Evolutionary conservation across 2,329 filamentous ascomycete species (phyloP).

Genomic region (Bimuria novae-zelandiae): DNA sequence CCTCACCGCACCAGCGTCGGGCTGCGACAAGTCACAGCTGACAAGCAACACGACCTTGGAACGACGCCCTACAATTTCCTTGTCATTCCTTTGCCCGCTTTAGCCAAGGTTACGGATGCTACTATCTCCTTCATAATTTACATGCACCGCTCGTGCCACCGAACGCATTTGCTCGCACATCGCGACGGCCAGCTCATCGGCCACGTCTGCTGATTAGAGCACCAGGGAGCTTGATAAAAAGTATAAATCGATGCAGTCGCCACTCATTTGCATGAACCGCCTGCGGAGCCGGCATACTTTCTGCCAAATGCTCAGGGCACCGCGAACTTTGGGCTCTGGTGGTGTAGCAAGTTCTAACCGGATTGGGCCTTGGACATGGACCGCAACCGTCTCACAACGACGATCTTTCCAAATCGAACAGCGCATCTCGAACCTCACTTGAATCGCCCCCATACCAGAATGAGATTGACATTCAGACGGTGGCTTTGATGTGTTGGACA

Average conservation of each 20-base stretch:
- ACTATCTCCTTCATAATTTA: not conserved
- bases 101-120: not conserved
- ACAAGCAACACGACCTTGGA: not conserved
- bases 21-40: slow-evolving; percentile 6
- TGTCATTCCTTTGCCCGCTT: not conserved
- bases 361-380: slow-evolving; percentile 9
- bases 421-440: slow-evolving; percentile 3
- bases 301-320: not conserved
- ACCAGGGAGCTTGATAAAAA: not conserved
- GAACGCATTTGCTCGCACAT: slow-evolving; percentile 1
- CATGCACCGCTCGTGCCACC: not conserved
- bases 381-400: slow-evolving; percentile 3
- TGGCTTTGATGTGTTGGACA: slow-evolving; percentile 3
- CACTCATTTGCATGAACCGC: slow-evolving; percentile 8
- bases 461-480: not conserved
- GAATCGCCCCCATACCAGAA: slow-evolving; percentile 3
- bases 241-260: slow-evolving; percentile 11
- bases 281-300: not conserved
- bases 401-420: slow-evolving; percentile 7
- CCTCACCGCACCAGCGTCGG: slow-evolving; percentile 7
- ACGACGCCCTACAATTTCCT: slow-evolving; percentile 6
- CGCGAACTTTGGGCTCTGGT: slow-evolving; percentile 6
- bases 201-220: not conserved
- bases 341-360: slow-evolving; percentile 9
- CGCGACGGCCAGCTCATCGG: slow-evolving; percentile 7